A percentile compares a stretch with the other conserved stretches of the same genome.
phyloP scores from a whole-genome alignment of 371 early-diverging fungal species.

The Rhizopus delemar region DNA sequence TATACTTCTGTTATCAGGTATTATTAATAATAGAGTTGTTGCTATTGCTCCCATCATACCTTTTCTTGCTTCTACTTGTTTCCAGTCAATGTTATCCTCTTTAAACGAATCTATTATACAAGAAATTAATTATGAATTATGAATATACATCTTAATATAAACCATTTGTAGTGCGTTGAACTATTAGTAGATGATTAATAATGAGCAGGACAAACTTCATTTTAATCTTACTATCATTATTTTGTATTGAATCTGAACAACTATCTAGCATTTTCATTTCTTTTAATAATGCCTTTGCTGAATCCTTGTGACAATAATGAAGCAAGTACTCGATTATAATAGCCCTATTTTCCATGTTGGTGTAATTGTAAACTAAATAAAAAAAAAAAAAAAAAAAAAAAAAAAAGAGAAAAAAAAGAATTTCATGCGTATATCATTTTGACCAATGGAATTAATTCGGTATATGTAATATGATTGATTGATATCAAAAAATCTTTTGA shows the following conservation, averaged over 20 bases:
- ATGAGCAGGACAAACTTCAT: background rate
- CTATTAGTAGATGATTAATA: too few relatives aligned
- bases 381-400: background rate
- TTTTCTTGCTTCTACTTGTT: constrained; percentile 16
- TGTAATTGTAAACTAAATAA: background rate
- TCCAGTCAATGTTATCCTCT: constrained; percentile 15
- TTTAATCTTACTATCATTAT: background rate
- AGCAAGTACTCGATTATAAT: constrained; percentile 28
- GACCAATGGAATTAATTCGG: too few relatives aligned
- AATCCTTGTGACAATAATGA: constrained; percentile 26
- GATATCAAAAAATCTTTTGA: too few relatives aligned
- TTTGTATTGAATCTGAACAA: constrained; percentile 7
- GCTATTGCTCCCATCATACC: background rate
- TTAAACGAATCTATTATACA: constrained; percentile 1
- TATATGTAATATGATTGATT: too few relatives aligned
- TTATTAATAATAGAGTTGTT: background rate
- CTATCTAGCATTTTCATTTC: constrained; percentile 13
- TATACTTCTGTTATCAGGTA: constrained; percentile 10
- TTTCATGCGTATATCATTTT: background rate
- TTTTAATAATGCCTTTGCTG: constrained; percentile 21
- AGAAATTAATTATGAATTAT: too few relatives aligned
- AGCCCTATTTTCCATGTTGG: constrained; percentile 14
- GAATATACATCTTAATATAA: too few relatives aligned
- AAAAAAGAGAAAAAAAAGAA: background rate
- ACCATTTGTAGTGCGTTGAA: too few relatives aligned